These are phyloP conservation scores for Kodamaea fungicola DNA, from an alignment of 1,139 yeast genomes.

Conservation along the genomic window DNA sequence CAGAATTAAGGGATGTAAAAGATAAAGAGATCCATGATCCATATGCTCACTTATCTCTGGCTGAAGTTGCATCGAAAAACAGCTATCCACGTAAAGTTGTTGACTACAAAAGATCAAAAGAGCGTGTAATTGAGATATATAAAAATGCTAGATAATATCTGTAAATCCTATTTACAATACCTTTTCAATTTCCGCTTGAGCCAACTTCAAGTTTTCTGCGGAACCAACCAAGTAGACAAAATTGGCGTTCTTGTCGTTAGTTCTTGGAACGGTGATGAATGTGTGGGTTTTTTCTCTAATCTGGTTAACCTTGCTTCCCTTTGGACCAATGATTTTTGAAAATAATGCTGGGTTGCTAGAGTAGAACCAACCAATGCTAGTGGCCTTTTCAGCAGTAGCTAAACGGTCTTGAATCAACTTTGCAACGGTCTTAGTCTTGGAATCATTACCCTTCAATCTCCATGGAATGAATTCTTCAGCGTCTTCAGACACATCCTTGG, in stretches of 20 bases:
- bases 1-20: slow-evolving; percentile 36
- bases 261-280: slow-evolving; percentile 63
- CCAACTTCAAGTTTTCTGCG: slow-evolving; percentile 27
- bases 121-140: slow-evolving; percentile 35
- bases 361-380: slow-evolving; percentile 37
- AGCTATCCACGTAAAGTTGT: slow-evolving; percentile 43
- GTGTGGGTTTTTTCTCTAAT: slow-evolving; percentile 60
- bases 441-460: slow-evolving; percentile 55
- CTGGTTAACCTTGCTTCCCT: slow-evolving; percentile 63
- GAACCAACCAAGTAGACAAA: slow-evolving; percentile 33
- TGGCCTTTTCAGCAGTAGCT: slow-evolving; percentile 31
- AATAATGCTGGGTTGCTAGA: slow-evolving; percentile 32
- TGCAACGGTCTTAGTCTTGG: slow-evolving; percentile 37
- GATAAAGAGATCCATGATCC: slow-evolving; percentile 37
- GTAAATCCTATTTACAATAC: slow-evolving; percentile 8
- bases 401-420: slow-evolving; percentile 33
- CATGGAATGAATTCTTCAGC: slow-evolving; percentile 53
- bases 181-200: slow-evolving; percentile 25
- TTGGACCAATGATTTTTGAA: slow-evolving; percentile 71
- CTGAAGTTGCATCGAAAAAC: slow-evolving; percentile 15
- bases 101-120: slow-evolving; percentile 33
- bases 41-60: slow-evolving; percentile 16
- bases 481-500: slow-evolving; percentile 21
- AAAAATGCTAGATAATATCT: slow-evolving; percentile 26
- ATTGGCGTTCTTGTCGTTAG: slow-evolving; percentile 46